Conservation (phyloP, 495 filamentous ascomycete species). For the Cercophora scortea region DNA sequence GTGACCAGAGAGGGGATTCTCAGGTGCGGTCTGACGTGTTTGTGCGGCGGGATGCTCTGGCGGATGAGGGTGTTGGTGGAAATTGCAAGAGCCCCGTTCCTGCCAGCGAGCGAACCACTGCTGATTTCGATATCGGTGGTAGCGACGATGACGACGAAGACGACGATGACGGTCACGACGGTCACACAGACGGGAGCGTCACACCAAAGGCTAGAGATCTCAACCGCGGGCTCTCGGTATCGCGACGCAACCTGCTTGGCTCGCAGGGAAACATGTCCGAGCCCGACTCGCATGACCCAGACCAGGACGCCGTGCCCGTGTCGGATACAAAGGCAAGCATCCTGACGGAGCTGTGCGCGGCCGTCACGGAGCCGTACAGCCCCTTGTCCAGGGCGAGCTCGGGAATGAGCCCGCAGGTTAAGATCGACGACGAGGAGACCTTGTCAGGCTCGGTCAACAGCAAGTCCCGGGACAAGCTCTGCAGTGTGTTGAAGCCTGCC, state of each 20-base stretch:
- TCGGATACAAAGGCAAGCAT: slow-evolving; percentile 19
- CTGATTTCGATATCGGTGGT: neutral
- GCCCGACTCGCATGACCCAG: neutral
- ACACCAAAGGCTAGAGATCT: neutral
- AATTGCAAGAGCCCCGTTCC: neutral
- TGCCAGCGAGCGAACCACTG: neutral
- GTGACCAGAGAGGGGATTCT: neutral
- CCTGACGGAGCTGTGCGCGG: slow-evolving; percentile 17
- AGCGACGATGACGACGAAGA: neutral
- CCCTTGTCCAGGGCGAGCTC: slow-evolving; percentile 5
- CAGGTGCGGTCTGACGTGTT: neutral
- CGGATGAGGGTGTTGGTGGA: neutral
- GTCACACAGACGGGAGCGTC: neutral
- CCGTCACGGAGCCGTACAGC: slow-evolving; percentile 18
- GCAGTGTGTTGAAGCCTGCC: no score
- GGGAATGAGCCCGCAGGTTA: neutral
- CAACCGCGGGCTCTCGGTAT: neutral
- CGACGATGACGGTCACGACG: neutral
- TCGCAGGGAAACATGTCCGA: neutral
- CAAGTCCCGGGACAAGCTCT: no score
- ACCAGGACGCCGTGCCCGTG: neutral
- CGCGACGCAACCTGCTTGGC: slow-evolving; percentile 5
- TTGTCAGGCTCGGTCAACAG: no score
- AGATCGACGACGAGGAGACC: neutral
- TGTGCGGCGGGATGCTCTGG: neutral